phyloP scores from a whole-genome alignment of 225 moss, liverwort and hornwort species.

The Ulota crispa region DNA sequence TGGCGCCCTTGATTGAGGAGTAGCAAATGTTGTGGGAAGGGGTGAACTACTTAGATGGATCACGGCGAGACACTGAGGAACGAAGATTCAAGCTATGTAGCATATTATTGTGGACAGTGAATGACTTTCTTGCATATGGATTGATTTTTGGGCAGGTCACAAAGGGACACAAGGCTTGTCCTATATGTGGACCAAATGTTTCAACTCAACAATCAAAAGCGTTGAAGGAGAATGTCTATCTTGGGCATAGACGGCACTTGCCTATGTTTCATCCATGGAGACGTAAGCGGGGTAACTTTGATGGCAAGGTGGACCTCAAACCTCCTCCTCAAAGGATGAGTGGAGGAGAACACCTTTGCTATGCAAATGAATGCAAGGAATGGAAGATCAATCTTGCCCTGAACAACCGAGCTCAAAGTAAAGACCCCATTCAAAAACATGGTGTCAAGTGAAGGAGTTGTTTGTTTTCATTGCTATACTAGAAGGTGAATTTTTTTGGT shows the following conservation, averaged over 20 bases:
- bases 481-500: too few relatives aligned
- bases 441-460: too few relatives aligned
- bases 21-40: not conserved
- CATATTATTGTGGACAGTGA: not conserved
- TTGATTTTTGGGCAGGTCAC: not conserved
- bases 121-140: too few relatives aligned
- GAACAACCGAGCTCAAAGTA: too few relatives aligned
- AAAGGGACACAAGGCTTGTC: not conserved
- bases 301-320: too few relatives aligned
- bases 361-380: too few relatives aligned
- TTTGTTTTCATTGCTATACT: too few relatives aligned
- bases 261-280: not conserved
- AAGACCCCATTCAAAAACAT: not conserved
- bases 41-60: not conserved
- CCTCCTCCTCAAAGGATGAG: too few relatives aligned
- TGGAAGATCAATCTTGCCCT: too few relatives aligned
- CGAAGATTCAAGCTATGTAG: not conserved
- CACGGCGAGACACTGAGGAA: accelerated
- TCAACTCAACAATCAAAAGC: not conserved
- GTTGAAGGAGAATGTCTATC: not conserved
- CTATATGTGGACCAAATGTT: not conserved
- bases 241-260: not conserved
- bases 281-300: too few relatives aligned
- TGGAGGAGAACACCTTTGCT: too few relatives aligned
- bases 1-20: not conserved